Evolutionary conservation across 371 early-diverging fungal species (phyloP).

Genomic region (Gilbertella persicaria): DNA sequence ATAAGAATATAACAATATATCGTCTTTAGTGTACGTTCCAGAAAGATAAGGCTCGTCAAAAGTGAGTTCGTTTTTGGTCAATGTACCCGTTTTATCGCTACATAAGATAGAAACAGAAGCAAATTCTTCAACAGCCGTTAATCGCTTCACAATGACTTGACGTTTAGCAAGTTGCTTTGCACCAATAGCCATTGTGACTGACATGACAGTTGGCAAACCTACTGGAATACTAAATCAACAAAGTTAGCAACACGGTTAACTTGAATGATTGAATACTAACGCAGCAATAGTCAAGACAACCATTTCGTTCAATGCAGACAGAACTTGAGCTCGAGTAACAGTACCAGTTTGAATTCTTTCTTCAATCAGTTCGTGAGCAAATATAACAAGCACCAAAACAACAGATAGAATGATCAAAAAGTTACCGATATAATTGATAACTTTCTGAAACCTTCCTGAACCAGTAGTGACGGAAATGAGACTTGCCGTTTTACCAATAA

Average conservation of each 20-base stretch:
- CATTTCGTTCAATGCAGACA: constrained; percentile 76
- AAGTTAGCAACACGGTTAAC: neutral
- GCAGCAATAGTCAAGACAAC: constrained; percentile 39
- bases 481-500: constrained; percentile 91
- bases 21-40: constrained; percentile 72
- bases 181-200: constrained; percentile 95
- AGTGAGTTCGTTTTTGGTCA: constrained; percentile 89
- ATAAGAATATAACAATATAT: constrained; percentile 85
- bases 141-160: constrained; percentile 92
- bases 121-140: constrained; percentile 93
- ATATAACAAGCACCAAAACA: constrained; percentile 77
- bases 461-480: constrained; percentile 84
- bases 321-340: constrained; percentile 47
- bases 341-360: constrained; percentile 32
- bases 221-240: constrained; percentile 74
- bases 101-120: constrained; percentile 93
- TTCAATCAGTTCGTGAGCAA: constrained; percentile 66
- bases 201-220: constrained; percentile 92
- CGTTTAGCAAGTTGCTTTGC: constrained; percentile 87
- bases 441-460: constrained; percentile 86
- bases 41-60: constrained; percentile 89
- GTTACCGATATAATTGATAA: constrained; percentile 83
- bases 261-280: constrained; percentile 7
- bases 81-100: constrained; percentile 96
- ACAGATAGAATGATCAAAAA: constrained; percentile 75